Conservation (phyloP, 306 rosid genomes). For the Gleditsia sinensis region DNA sequence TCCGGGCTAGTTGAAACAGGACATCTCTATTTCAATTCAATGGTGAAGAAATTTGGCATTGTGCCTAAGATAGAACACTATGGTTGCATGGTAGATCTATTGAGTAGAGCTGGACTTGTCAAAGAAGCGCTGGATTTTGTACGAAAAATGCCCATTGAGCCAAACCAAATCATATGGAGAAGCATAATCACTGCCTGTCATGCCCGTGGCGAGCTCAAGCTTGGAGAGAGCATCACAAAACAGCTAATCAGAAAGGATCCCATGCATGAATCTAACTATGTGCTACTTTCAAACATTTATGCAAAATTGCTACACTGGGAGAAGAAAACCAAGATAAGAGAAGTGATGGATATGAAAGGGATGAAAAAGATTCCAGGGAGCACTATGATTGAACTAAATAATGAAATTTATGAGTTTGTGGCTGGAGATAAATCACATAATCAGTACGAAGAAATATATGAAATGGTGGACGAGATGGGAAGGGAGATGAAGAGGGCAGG, state of each 20-base stretch:
- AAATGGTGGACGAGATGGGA: constrained; percentile 87
- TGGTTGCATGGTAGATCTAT: constrained; percentile 90
- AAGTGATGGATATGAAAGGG: constrained; percentile 77
- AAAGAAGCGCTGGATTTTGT: constrained; percentile 76
- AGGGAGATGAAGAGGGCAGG: constrained; percentile 83
- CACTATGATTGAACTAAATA: constrained; percentile 85
- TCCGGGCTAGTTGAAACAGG: constrained; percentile 77
- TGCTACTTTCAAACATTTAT: constrained; percentile 81
- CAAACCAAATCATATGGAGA: constrained; percentile 75
- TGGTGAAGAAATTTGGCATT: constrained; percentile 52
- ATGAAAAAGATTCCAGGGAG: constrained; percentile 86
- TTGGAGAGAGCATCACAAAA: constrained; percentile 71
- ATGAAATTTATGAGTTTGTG: constrained; percentile 71
- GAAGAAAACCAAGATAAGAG: constrained; percentile 80
- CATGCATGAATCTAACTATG: constrained; percentile 72
- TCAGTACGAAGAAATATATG: constrained; percentile 66
- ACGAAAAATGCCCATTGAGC: constrained; percentile 65
- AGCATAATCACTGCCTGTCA: constrained; percentile 73
- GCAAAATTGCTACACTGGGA: constrained; percentile 82
- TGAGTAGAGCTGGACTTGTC: constrained; percentile 83
- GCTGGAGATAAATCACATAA: constrained; percentile 86
- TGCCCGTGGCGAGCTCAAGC: constrained; percentile 70
- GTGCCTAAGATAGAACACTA: constrained; percentile 87
- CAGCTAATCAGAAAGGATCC: constrained; percentile 67
- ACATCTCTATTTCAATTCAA: constrained; percentile 55